Evolutionary conservation across 2,329 filamentous ascomycete genomes (phyloP).

Genomic region (Dactylellina drechsleri): DNA sequence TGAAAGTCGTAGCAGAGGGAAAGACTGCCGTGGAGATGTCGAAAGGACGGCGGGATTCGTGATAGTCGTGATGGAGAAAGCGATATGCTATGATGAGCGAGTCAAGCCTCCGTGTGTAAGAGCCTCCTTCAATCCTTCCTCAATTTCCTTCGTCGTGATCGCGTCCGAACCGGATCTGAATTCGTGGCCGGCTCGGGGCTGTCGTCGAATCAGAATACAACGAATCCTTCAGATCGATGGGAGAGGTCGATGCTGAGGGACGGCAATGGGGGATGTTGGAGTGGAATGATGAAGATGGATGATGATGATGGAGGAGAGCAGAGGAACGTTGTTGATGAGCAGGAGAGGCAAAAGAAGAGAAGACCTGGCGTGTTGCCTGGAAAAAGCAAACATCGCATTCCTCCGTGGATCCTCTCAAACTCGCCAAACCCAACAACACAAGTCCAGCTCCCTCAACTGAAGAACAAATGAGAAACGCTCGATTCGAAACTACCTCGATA

Average conservation of each 20-base stretch:
- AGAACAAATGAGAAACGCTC: no score
- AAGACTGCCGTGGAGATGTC: conserved; percentile 10
- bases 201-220: conserved; percentile 9
- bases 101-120: not conserved
- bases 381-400: conserved; percentile 51
- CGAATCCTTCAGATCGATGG: conserved; percentile 43
- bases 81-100: conserved; percentile 32
- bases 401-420: conserved; percentile 52
- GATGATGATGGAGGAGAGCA: conserved; percentile 26
- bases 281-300: conserved; percentile 19
- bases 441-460: no score
- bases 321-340: conserved; percentile 12
- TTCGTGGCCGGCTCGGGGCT: conserved; percentile 15
- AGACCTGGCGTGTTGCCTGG: conserved; percentile 18
- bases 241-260: conserved; percentile 42
- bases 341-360: conserved; percentile 33
- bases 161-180: conserved; percentile 36
- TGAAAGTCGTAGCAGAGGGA: conserved; percentile 11
- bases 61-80: conserved; percentile 15
- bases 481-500: no score
- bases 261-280: conserved; percentile 19
- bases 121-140: conserved; percentile 30
- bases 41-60: conserved; percentile 46
- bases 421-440: not conserved
- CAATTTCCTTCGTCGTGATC: conserved; percentile 23